Conservation (phyloP, 176 grass and related monocot genomes). For the Puccinellia tenuiflora region DNA sequence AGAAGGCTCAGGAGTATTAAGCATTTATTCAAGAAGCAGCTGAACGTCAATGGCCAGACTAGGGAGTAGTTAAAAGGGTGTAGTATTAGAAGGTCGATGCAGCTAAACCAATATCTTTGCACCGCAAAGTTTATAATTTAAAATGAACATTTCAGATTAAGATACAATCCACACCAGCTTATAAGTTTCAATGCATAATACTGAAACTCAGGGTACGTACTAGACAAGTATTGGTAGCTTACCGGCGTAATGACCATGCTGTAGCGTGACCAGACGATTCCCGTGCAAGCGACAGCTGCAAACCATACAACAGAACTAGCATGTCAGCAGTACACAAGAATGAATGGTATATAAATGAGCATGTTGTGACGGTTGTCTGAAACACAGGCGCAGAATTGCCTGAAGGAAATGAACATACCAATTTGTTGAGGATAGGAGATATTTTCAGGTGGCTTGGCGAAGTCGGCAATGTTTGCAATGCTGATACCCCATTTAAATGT, state of each 20-base stretch:
- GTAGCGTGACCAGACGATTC: slow-evolving; percentile 65
- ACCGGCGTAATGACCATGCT: slow-evolving; percentile 68
- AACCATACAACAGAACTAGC: background rate
- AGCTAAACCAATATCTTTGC: background rate
- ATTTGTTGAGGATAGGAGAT: slow-evolving; percentile 92
- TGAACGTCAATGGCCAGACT: background rate
- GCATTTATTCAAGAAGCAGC: background rate
- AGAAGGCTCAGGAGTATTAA: background rate
- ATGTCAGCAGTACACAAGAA: background rate
- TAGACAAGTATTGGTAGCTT: slow-evolving; percentile 12
- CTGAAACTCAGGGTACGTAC: background rate
- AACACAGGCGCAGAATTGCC: background rate
- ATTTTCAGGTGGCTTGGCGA: slow-evolving; percentile 85
- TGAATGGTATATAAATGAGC: background rate
- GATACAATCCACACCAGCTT: background rate
- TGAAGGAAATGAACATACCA: slow-evolving; percentile 39
- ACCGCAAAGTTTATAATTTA: background rate
- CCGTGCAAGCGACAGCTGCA: slow-evolving; percentile 69
- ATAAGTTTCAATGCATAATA: background rate
- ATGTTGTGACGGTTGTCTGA: background rate
- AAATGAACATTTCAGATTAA: background rate
- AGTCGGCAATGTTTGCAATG: slow-evolving; percentile 90
- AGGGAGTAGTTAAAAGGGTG: background rate
- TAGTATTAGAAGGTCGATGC: background rate
- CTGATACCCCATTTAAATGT: slow-evolving; percentile 98